Conservation (phyloP, 2,329 filamentous ascomycete genomes). For the Penicillium polonicum region DNA sequence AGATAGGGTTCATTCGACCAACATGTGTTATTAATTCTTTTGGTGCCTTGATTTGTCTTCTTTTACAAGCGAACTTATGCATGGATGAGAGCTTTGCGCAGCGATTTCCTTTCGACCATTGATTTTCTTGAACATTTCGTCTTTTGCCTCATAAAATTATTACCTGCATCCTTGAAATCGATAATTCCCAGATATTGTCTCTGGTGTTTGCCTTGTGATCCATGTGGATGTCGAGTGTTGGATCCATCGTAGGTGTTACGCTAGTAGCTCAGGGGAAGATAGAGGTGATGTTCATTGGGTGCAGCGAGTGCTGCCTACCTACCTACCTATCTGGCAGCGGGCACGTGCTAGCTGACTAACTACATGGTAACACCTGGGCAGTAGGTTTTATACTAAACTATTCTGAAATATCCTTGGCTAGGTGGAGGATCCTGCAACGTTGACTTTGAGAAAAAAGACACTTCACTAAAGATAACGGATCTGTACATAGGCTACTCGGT, state of each 20-base stretch:
- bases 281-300: too few relatives aligned
- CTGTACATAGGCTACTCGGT: not conserved
- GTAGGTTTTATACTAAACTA: not conserved
- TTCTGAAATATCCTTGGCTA: not conserved
- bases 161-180: conserved; percentile 1
- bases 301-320: too few relatives aligned
- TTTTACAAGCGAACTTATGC: conserved; percentile 23
- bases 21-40: conserved; percentile 22
- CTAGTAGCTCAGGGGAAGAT: too few relatives aligned
- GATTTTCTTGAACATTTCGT: conserved; percentile 3
- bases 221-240: not conserved
- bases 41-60: not conserved
- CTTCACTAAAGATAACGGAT: too few relatives aligned
- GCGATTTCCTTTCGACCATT: conserved; percentile 11
- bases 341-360: too few relatives aligned
- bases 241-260: not conserved
- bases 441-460: not conserved
- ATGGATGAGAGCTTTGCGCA: conserved; percentile 23
- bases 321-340: too few relatives aligned
- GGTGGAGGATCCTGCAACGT: not conserved
- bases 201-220: conserved; percentile 5
- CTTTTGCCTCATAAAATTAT: not conserved
- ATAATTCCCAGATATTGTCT: conserved; percentile 5
- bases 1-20: conserved; percentile 1
- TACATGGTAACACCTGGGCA: too few relatives aligned